Conservation (phyloP, 305 asterid species). For the Plantago coronopus region DNA sequence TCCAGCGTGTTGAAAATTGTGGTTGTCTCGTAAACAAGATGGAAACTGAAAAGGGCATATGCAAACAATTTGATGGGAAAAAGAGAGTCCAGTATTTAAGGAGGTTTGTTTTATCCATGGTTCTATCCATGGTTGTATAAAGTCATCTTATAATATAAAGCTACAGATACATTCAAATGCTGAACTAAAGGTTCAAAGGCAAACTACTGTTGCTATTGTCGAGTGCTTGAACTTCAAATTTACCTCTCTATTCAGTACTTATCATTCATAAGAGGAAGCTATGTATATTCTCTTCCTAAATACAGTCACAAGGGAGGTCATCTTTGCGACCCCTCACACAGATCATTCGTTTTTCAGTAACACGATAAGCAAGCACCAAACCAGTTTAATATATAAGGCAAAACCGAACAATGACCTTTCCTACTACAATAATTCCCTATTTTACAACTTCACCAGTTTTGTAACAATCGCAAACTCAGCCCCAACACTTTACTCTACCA, state of each 20-base stretch:
- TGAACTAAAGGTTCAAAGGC: neutral
- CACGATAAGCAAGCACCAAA: neutral
- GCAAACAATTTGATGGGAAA: neutral
- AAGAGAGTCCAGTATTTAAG: too few species aligned
- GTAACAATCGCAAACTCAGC: neutral
- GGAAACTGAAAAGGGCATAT: neutral
- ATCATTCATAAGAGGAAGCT: too few species aligned
- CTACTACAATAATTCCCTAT: neutral
- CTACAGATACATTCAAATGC: neutral
- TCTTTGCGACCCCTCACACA: neutral
- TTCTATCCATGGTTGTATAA: too few species aligned
- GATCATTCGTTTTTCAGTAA: neutral
- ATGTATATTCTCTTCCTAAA: neutral
- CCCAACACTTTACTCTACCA: too few species aligned
- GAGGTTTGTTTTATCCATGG: too few species aligned
- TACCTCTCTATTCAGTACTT: neutral
- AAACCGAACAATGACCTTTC: neutral
- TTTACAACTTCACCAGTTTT: neutral
- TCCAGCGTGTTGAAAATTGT: neutral
- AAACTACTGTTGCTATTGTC: neutral
- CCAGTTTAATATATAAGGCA: too few species aligned
- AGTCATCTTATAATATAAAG: too few species aligned
- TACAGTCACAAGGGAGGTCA: neutral
- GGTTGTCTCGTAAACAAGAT: too few species aligned
- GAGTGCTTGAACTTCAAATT: neutral